Evolutionary conservation across 805 yeast genomes (phyloP), one percentile per base, ranked within the genome.

Genomic region (Candida tammaniensis): DNA sequence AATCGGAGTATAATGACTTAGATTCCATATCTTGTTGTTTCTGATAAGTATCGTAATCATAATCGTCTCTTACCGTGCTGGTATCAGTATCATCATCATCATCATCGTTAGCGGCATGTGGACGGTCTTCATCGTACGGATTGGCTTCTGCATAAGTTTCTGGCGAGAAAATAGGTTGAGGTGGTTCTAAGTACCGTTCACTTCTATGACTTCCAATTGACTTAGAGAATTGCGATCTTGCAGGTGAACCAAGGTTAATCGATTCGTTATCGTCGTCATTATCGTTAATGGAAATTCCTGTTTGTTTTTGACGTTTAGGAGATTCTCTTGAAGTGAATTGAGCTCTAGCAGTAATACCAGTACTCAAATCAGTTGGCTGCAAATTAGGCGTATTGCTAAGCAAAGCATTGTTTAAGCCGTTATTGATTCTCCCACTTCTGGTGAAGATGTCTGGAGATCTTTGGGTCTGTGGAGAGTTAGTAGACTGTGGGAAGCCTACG

Each of bases 311-410:
- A 52, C 88, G 74, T 36, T 68, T 73, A 21, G 95, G 93, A 0
- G 94, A 80, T 54, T 85, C 89, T 45, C 76, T 59, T 35, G 76
- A 63, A 3, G 93, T 81, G 48, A 72, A 82, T 32, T 72, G 74
- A 26, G 86, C 80, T 57, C 94, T 69, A 7, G 83, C 76, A 6
- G 85, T 76, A 9, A 64, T 35, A 4, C 43, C 48, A 5, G 17
- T 18, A 11, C 19, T 17, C 17, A 27, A 33, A 14, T 17, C 69
- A 9, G 83, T 76, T 20, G 28, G 35, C 19, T 31, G 43, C 13
- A 43, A 39, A 28, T 57, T 55, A 2, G 69, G 69, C 4, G 64
- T 49, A 27, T 47, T 47, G 16, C 42, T 47, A 33, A 58, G 44
- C 5, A 50, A 38, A 11, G 44, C 42, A 19, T 46, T 42, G 12